Evolutionary conservation across 2,329 filamentous ascomycete species (phyloP), one percentile per base, ranked within the genome.

Genomic region (Cladorrhinum sp.): DNA sequence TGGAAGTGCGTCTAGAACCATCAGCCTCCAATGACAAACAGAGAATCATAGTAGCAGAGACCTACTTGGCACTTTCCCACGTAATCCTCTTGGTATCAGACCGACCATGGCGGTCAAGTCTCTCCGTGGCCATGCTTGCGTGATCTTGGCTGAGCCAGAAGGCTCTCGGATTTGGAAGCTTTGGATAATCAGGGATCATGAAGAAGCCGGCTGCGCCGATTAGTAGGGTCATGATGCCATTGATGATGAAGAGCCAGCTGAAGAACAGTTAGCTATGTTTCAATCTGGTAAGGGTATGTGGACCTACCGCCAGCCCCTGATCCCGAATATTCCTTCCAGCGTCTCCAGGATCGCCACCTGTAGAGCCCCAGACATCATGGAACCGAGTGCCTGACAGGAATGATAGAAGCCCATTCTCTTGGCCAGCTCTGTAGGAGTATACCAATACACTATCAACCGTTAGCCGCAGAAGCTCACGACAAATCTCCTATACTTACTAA

Each of bases 381-480:
- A 74, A 0, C 80, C 82, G 1, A 83, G 70, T 1, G 79, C 79
- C 42, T 82, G 82, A 33, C 78, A 81, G 0, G 80, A 77, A 51
- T 78, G 83, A 73, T 82, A 84, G 12, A 82, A 76, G 0, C 80
- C 80, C 2, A 81, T 80, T 2, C 82, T 74, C 66, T 84, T 84
- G 53, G 80, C 82, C 0, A 78, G 73, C 36, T 78, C 76, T 0
- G 66, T 64, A 9, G 74, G 75, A 1, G 73, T 78, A 59, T 78
- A 78, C 76, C 76, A 78, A 48, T 74, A 73, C 67, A 79, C 57
- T 77, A n/a, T 42, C 6, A 9, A 2, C 18, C 3, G n/a, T 52
- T 24, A 52, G 54, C 12, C 12, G 6, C 30, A 33, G 12, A 33
- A 33, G 26, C 26, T 28, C 26, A 28, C n/a, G n/a, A n/a, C n/a